Evolutionary conservation across 495 filamentous ascomycete genomes (phyloP).

Genomic region (Glutinoglossum americanum): DNA sequence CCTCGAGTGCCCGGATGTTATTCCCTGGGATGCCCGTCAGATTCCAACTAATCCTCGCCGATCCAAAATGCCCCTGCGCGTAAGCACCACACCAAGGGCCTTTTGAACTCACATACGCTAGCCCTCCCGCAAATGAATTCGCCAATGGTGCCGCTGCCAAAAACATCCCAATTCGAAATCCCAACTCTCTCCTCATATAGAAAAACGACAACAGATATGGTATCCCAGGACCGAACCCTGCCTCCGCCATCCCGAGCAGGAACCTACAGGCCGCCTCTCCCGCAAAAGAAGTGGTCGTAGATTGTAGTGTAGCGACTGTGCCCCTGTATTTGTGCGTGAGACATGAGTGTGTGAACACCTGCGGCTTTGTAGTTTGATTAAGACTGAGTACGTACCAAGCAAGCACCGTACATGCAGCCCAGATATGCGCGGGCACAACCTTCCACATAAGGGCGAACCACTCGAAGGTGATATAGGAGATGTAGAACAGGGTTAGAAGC

Average conservation of each 20-base stretch:
- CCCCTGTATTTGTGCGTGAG: neutral
- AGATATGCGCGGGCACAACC: conserved; percentile 33
- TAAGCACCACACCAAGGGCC: neutral
- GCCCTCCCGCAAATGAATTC: conserved; percentile 60
- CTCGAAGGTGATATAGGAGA: conserved; percentile 45
- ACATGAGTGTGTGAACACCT: no score
- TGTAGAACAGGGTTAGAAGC: conserved; percentile 66
- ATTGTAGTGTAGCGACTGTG: neutral
- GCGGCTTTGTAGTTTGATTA: neutral
- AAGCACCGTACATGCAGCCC: conserved; percentile 26
- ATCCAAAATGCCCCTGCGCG: no score
- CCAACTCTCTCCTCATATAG: conserved; percentile 59
- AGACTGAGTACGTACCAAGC: conserved; percentile 12
- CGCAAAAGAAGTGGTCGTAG: conserved; percentile 31
- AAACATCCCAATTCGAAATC: conserved; percentile 55
- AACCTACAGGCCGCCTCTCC: conserved; percentile 46
- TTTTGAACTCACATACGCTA: conserved; percentile 32
- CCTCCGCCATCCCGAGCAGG: conserved; percentile 45
- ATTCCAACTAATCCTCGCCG: no score
- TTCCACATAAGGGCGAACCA: conserved; percentile 55
- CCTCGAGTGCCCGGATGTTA: conserved; percentile 44
- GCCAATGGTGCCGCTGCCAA: conserved; percentile 60
- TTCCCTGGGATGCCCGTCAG: conserved; percentile 21
- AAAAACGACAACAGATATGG: conserved; percentile 67
- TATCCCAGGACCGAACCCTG: conserved; percentile 32